A percentile compares a stretch with the other conserved stretches of the same genome.
phyloP scores from a whole-genome alignment of 2,329 filamentous ascomycete species.

The Fusarium udum region DNA sequence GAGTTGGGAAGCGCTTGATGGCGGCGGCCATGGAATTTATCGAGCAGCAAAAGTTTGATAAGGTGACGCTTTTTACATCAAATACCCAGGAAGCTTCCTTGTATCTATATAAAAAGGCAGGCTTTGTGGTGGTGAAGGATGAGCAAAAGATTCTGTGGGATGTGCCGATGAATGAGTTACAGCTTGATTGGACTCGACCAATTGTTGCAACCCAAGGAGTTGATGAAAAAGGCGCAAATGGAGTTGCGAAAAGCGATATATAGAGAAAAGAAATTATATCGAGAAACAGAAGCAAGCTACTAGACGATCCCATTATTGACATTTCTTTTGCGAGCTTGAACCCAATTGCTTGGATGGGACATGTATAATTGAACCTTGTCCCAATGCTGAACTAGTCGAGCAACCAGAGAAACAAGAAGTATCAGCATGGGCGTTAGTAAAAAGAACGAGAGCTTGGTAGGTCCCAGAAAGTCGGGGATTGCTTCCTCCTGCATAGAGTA shows the following conservation, averaged over 20 bases:
- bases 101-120: conserved; percentile 13
- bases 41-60: conserved; percentile 1
- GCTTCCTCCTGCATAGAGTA: conserved; percentile 26
- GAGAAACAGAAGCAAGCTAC: neutral
- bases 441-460: neutral
- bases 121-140: conserved; percentile 4
- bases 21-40: conserved; percentile 21
- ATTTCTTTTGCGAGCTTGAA: neutral
- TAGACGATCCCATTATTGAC: neutral
- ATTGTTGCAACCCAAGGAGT: accelerated
- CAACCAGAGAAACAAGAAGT: neutral
- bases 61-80: conserved; percentile 8
- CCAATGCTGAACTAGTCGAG: neutral
- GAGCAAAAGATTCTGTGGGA: conserved; percentile 27
- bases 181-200: conserved; percentile 18
- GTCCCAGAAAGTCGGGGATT: neutral
- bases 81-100: neutral
- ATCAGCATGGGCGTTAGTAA: neutral
- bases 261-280: neutral
- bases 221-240: neutral
- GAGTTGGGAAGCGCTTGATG: conserved; percentile 11
- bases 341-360: neutral
- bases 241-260: neutral
- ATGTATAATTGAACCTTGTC: neutral
- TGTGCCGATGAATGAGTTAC: conserved; percentile 12